Evolutionary conservation across 495 filamentous ascomycete genomes (phyloP), one percentile per base, ranked within the genome.

Genomic region (Neurospora sp.): DNA sequence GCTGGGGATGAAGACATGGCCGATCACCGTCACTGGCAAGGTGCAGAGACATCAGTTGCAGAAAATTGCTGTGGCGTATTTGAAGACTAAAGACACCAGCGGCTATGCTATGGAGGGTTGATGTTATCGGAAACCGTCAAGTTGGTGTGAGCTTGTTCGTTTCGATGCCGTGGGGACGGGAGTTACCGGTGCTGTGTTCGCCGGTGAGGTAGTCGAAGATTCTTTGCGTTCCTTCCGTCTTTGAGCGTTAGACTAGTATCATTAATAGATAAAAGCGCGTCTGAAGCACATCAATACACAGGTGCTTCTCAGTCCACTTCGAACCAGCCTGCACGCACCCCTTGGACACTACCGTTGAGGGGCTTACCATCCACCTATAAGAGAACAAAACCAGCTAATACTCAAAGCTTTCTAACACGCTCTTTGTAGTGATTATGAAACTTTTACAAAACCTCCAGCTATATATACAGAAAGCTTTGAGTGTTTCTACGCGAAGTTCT

Each of bases 361-460:
- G 9, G 14, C 53, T 31, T 3, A 16, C 8, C 3, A 6, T 9
- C 53, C 22, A 61, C 10, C 12, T 18, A 0, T 14, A 27, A 53
- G 45, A 27, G 3, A 3, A 6, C 4, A 45, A 7, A 27, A 1
- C 0, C 0, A 27, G 12, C 3, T 0, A 1, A 27, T 0, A 27
- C 0, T 53, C 4, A 2, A 53, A 12, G 9, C 45, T 53, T 22
- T 22, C 9, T 4, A 10, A 1, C 0, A 4, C 3, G 3, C 45
- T 53, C 0, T 0, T 4, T 27, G 6, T 0, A 53, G 22, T 53
- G 0, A 53, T 53, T 0, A 2, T 27, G 9, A 27, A 27, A 2
- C 1, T 12, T 27, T 22, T 9, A 12, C 1, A 1, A 10, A 53
- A 22, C 2, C n/a, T 27, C 20, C 2, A 14, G 20, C 4, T 2